Percentiles rank a stretch among this genome's conserved stretches.
Conservation (phyloP, 805 yeast species). For the Limtongia smithiae region DNA sequence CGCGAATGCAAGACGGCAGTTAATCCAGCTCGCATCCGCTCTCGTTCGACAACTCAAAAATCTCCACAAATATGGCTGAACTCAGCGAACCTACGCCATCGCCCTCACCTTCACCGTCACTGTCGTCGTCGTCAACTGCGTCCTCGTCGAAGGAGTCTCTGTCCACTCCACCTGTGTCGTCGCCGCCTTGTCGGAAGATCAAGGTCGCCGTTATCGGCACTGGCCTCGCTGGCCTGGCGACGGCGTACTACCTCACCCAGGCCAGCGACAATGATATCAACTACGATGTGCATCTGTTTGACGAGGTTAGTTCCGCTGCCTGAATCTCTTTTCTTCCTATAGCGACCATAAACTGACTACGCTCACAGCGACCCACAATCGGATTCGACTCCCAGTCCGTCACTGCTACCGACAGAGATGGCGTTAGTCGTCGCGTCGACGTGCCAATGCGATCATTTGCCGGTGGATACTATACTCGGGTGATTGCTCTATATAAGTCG, state of each 20-base stretch:
- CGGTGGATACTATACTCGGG: constrained; percentile 22
- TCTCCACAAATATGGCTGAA: no score
- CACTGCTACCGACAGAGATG: constrained; percentile 13
- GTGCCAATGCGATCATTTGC: constrained; percentile 29
- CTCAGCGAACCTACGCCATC: no score
- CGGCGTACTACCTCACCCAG: constrained; percentile 18
- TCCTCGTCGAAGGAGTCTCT: no score
- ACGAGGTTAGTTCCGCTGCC: constrained; percentile 14
- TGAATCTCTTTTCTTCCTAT: not conserved
- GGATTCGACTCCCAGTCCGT: constrained; percentile 26
- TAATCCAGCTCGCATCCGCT: no score
- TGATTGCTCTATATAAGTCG: constrained; percentile 13
- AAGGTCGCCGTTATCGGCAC: constrained; percentile 23
- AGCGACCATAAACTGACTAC: not conserved
- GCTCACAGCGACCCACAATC: constrained; percentile 3
- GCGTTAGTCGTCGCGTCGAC: constrained; percentile 16
- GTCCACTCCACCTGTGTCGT: no score
- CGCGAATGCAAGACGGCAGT: no score
- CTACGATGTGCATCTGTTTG: constrained; percentile 24
- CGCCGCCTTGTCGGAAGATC: not conserved
- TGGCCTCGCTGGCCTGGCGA: constrained; percentile 24
- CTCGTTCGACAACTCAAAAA: no score
- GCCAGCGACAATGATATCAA: not conserved
- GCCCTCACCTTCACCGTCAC: no score
- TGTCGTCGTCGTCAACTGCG: no score